Conservation (phyloP, 2,329 filamentous ascomycete genomes). For the Stachybotrys elegans region DNA sequence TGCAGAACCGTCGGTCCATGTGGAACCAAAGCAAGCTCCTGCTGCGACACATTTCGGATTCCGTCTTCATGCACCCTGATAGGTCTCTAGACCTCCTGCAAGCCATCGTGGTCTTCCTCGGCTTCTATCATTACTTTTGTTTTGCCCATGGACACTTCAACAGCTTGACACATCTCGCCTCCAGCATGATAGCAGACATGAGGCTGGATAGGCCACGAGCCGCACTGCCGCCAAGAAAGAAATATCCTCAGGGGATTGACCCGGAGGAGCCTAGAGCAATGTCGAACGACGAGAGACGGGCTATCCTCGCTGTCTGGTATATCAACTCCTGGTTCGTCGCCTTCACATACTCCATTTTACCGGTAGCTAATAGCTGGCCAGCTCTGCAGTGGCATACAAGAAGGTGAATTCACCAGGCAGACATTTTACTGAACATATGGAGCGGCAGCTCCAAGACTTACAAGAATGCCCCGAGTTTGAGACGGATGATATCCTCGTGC, state of each 20-base stretch:
- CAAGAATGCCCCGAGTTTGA: conserved; percentile 5
- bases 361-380: conserved; percentile 4
- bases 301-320: conserved; percentile 10
- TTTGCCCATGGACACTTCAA: conserved; percentile 10
- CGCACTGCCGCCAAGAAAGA: conserved; percentile 5
- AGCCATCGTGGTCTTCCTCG: conserved; percentile 9
- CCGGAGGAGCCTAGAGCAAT: conserved; percentile 4
- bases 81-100: conserved; percentile 9
- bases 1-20: conserved; percentile 9
- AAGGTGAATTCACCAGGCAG: conserved; percentile 8
- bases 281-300: conserved; percentile 10
- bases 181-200: conserved; percentile 10
- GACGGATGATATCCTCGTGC: conserved; percentile 7
- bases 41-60: conserved; percentile 7
- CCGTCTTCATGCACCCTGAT: conserved; percentile 5
- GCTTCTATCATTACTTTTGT: conserved; percentile 11
- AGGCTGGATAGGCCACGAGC: conserved; percentile 7
- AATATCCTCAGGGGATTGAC: conserved; percentile 6
- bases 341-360: background rate
- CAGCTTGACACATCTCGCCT: conserved; percentile 8
- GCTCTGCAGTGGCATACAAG: conserved; percentile 7
- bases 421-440: conserved; percentile 10
- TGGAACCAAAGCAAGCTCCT: conserved; percentile 7
- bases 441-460: conserved; percentile 7
- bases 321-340: conserved; percentile 8